Conservation (phyloP, 345 rosid genomes). For the Eutrema japonicum region DNA sequence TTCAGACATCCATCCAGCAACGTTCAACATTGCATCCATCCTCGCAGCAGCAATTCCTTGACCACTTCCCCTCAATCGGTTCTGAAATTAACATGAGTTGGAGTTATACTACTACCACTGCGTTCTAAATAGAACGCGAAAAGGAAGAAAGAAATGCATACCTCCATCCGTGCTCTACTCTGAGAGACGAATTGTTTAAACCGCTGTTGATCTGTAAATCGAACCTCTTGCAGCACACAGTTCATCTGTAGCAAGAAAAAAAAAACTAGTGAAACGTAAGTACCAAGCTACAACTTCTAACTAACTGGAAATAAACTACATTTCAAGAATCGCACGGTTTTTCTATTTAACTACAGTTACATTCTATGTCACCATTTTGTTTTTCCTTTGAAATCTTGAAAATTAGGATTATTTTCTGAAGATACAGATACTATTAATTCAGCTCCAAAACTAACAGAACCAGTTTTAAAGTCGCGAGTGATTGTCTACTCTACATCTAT, state of each 20-base stretch:
- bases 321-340: background rate
- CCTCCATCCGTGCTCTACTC: slow-evolving; percentile 99
- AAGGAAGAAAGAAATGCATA: slow-evolving; percentile 33
- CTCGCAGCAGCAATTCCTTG: slow-evolving; percentile 89
- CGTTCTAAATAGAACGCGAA: background rate
- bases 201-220: slow-evolving; percentile 89
- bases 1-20: slow-evolving; percentile 72
- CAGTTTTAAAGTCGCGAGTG: background rate
- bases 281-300: background rate
- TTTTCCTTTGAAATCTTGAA: background rate
- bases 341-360: slow-evolving; percentile 3
- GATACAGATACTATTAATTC: background rate
- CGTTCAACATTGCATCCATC: slow-evolving; percentile 88
- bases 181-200: slow-evolving; percentile 97
- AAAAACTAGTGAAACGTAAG: slow-evolving; percentile 14
- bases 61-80: slow-evolving; percentile 90
- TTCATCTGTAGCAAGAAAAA: slow-evolving; percentile 57
- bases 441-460: background rate
- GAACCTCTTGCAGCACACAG: slow-evolving; percentile 89
- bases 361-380: background rate
- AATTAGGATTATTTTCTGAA: background rate
- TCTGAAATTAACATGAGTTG: slow-evolving; percentile 50
- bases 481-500: background rate
- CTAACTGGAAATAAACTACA: background rate
- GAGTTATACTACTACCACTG: slow-evolving; percentile 9